These are phyloP conservation scores for Corynascus novoguineensis DNA, from an alignment of 495 filamentous ascomycete genomes.

Conservation along the genomic window DNA sequence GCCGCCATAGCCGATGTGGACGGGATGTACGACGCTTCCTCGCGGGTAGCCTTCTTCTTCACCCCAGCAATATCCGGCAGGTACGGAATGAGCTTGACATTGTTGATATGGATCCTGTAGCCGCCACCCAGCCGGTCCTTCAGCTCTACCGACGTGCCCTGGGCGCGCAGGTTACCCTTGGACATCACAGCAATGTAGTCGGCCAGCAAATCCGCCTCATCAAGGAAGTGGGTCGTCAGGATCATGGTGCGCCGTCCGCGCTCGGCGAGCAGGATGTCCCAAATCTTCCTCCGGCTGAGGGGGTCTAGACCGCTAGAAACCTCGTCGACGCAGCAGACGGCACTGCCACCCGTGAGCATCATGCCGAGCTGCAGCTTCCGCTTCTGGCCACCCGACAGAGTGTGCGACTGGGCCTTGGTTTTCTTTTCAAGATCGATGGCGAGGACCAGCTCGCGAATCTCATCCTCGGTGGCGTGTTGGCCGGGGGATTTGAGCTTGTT, in stretches of 20 bases:
- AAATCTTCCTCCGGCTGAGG: conserved; percentile 73
- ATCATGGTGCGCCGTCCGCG: conserved; percentile 73
- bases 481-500: conserved; percentile 64
- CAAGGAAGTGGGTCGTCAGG: conserved; percentile 78
- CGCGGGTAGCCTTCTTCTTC: conserved; percentile 52
- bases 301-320: conserved; percentile 80
- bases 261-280: conserved; percentile 81
- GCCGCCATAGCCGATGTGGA: conserved; percentile 57
- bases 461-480: conserved; percentile 45
- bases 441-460: conserved; percentile 54
- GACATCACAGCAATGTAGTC: conserved; percentile 75
- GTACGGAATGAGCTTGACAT: conserved; percentile 36
- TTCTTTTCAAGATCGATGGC: conserved; percentile 69
- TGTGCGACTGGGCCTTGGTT: conserved; percentile 56
- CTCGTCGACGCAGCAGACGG: conserved; percentile 84
- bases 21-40: conserved; percentile 66
- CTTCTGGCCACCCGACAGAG: conserved; percentile 82
- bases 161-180: conserved; percentile 61
- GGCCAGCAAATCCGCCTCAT: conserved; percentile 70
- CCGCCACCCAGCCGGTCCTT: conserved; percentile 66
- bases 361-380: conserved; percentile 87
- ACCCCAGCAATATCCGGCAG: conserved; percentile 52
- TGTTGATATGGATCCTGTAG: conserved; percentile 68
- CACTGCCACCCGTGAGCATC: conserved; percentile 83
- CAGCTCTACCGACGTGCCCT: conserved; percentile 72